These are phyloP conservation scores for Adansonia madagascariensis DNA, from an alignment of 441 rosid species.

Conservation along the genomic window DNA sequence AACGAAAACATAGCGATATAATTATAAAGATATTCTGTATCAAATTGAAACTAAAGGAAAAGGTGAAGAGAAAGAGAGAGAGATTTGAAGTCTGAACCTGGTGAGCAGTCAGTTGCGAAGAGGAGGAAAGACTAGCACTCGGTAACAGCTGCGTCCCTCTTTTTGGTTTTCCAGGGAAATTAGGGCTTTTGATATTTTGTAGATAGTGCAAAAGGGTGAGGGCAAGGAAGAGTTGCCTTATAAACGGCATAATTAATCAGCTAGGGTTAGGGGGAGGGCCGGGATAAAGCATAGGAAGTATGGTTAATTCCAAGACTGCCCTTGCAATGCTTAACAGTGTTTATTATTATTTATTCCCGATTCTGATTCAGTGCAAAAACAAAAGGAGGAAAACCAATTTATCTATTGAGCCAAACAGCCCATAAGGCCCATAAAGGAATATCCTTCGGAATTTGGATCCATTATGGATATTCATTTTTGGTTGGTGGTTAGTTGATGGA, in stretches of 20 bases:
- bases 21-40: neutral
- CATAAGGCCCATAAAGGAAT: neutral
- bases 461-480: neutral
- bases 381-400: too few relatives aligned
- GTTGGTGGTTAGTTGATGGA: neutral
- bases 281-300: too few relatives aligned
- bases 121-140: too few relatives aligned
- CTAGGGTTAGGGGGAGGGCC: neutral
- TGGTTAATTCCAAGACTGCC: neutral
- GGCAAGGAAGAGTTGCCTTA: neutral
- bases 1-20: too few relatives aligned
- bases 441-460: neutral
- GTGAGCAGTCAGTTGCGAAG: neutral
- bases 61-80: neutral
- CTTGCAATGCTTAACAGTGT: neutral
- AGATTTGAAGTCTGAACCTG: conserved; percentile 11
- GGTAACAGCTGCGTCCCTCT: neutral
- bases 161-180: neutral
- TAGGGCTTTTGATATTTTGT: conserved; percentile 12
- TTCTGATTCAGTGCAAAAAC: neutral
- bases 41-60: neutral
- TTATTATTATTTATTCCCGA: too few relatives aligned
- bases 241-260: neutral
- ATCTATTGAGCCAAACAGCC: neutral
- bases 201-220: neutral